These are phyloP conservation scores for Colletotrichum sp. DNA, from an alignment of 2,329 filamentous ascomycete genomes.

Conservation along the genomic window DNA sequence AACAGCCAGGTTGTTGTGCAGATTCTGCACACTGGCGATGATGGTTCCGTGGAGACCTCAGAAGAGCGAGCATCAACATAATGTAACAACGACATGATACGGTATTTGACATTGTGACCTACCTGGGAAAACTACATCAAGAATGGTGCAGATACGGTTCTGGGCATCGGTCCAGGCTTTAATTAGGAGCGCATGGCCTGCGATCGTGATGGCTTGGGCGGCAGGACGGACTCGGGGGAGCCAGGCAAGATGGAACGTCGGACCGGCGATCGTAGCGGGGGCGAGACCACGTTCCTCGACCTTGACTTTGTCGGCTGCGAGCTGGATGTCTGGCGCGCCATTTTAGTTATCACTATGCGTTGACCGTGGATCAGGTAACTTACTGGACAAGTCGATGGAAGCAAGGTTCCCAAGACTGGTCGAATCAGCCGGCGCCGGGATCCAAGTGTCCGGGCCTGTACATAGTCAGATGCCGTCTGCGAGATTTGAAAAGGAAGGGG, in stretches of 20 bases:
- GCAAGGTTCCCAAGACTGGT: background rate
- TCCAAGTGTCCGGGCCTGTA: background rate
- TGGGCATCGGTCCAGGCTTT: background rate
- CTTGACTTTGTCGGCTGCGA: background rate
- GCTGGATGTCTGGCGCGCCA: background rate
- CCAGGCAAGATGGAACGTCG: background rate
- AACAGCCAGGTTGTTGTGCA: background rate
- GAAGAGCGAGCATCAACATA: accelerated
- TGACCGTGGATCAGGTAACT: accelerated
- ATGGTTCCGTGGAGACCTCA: background rate
- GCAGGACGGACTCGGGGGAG: background rate
- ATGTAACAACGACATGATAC: accelerated
- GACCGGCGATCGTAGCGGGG: background rate
- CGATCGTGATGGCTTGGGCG: background rate
- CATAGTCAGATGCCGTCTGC: background rate
- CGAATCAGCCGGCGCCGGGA: background rate
- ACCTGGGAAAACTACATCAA: background rate
- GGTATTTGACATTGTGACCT: background rate
- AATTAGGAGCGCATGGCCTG: background rate
- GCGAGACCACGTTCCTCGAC: background rate
- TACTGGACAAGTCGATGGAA: background rate
- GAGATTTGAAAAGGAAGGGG: accelerated
- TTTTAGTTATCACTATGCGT: accelerated
- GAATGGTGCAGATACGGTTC: background rate
- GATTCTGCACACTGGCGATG: background rate